These are phyloP conservation scores for Camptophora hylomeconis DNA, from an alignment of 2,329 filamentous ascomycete species.

Conservation along the genomic window DNA sequence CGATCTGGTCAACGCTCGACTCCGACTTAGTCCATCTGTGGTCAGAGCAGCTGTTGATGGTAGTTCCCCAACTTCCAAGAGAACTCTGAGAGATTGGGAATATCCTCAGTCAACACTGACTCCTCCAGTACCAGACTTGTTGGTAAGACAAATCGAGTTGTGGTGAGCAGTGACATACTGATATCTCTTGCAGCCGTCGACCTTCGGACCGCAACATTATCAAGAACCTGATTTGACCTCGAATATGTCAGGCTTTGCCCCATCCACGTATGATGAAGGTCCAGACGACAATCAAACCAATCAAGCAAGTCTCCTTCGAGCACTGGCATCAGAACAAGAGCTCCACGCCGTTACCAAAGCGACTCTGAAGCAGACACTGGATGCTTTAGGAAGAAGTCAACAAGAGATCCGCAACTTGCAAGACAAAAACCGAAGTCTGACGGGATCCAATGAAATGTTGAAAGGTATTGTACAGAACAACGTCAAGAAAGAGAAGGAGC, in stretches of 20 bases:
- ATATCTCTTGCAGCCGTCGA: no score
- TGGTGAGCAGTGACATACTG: no score
- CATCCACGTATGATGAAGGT: no score
- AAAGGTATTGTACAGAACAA: conserved; percentile 13
- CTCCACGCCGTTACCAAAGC: conserved; percentile 11
- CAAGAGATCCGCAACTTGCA: conserved; percentile 6
- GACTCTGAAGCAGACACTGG: conserved; percentile 8
- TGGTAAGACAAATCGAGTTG: no score
- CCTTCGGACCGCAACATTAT: no score
- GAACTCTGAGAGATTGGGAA: no score
- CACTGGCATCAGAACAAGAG: conserved; percentile 13
- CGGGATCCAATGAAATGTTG: conserved; percentile 10
- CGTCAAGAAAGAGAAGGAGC: conserved; percentile 4
- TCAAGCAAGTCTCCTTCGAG: conserved; percentile 7
- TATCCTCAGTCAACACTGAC: no score
- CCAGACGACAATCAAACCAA: no score
- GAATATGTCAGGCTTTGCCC: no score
- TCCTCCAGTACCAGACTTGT: no score
- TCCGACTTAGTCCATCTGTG: conserved; percentile 13
- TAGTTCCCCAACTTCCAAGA: conserved; percentile 1
- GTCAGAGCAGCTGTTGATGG: conserved; percentile 13
- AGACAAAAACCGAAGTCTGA: conserved; percentile 9
- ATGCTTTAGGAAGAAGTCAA: conserved; percentile 5
- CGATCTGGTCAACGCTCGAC: conserved; percentile 11
- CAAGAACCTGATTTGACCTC: no score